Base-by-base conservation (phyloP, 2,329 filamentous ascomycete species). In the Pseudogymnoascus verrucosus region DNA sequence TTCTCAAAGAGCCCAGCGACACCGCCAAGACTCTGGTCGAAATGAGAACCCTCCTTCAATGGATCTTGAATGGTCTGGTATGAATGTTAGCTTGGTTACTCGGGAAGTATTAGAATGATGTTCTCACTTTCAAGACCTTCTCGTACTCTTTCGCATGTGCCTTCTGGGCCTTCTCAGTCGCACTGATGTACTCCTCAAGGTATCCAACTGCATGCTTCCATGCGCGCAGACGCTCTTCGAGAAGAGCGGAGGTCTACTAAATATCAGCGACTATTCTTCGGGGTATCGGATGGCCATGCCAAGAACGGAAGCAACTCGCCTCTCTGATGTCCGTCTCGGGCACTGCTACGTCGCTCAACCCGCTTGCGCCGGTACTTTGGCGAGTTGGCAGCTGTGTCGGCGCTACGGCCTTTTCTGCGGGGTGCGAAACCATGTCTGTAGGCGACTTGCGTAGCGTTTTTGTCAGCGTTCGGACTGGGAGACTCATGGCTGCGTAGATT, bases 151-250 rank as follows among this genome's bases (percentile, higher is more conserved):
- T 98, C 63, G 91, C 87, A 70, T 96, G 89, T 10, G 85, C 83
- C 73, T 87, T 89, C 73, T 97, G 89, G 64, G 91, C 82, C 81
- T 93, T 97, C 76, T 96, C 92, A 3, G 92, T 90, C 5, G 89
- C 87, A 31, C 79, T 80, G 71, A 98, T 82, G 75, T 97, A 99
- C 61, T 96, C 91, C 77, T 98, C 92, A 59, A 99, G 82, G 73
- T 96, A 93, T 64, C 82, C 90, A 67, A 92, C 90, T 66, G 93
- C 91, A 75, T 98, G 93, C 76, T 97, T 98, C 92, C 92, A 99
- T 57, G 95, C 95, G 71, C 90, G 89, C 66, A 99, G 82, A 68
- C 95, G 87, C 79, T 98, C 91, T 63, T 88, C 82, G 67, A 99
- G 88, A 60, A 98, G 83, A 42, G 84, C 87, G n/a, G 88, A 86